Evolutionary conservation across 345 rosid genomes (phyloP), one percentile per base, ranked within the genome.

Genomic region (Brassica nigra): DNA sequence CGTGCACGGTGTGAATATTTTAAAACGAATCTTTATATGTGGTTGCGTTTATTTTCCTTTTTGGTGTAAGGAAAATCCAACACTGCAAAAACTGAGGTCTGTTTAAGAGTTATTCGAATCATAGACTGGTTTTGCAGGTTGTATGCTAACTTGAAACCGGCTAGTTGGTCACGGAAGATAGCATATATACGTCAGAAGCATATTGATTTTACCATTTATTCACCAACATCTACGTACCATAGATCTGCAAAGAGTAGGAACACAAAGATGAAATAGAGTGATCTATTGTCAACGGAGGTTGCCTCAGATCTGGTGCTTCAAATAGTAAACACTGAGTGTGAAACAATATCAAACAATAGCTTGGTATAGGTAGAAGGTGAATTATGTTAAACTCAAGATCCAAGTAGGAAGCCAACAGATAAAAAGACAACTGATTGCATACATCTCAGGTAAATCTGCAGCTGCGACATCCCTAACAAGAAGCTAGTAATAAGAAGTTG

Each of bases 341-440:
- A 44, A 0, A 44, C 15, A 44, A 11, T 44, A 18, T 18, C 18
- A 18, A 18, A 18, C 18, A 18, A 18, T 92, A 27, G 98, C 97
- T 74, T 94, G 98, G 85, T 94, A 94, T 58, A 94, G 79, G 86
- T 92, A 94, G 85, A 92, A 94, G 34, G 98, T 94, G 79, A 97
- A 94, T 62, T 94, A 95, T 4, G 98, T 94, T 74, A 91, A 47
- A 47, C 54, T 47, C 54, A 47, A 47, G 54, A 47, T 47, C 15
- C 54, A 47, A 47, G 54, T 47, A 47, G 15, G 54, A 47, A 47
- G 54, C 54, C 15, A 47, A 47, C 54, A 47, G 15, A 47, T 47
- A 47, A 12, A 47, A 47, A 18, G 15, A 12, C 4, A 47, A 14
- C 54, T 47, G 54, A 47, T 47, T n/a, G n/a, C n/a, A n/a, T n/a